Evolutionary conservation across 495 filamentous ascomycete genomes (phyloP), one percentile per base, ranked within the genome.

Genomic region (Pseudevernia furfuracea): DNA sequence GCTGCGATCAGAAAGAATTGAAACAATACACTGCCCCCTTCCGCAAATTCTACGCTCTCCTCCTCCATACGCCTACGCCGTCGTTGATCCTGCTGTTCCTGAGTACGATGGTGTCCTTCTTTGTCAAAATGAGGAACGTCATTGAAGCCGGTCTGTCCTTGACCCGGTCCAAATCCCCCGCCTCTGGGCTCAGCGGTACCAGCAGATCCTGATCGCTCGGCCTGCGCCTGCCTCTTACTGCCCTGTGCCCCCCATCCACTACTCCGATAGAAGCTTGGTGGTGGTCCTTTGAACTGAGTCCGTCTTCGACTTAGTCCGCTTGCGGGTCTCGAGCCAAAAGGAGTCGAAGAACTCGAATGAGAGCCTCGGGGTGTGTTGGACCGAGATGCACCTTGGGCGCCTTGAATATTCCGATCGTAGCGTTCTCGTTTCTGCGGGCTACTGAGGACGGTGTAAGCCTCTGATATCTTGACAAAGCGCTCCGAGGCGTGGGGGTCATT

Each of bases 401-500:
- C 68, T 60, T 67, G 69, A 69, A 85, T 77, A 62, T 92, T 86
- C 60, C 82, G 82, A 79, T 97, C 92, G 80, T 97, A 97, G 68
- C 76, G 74, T 44, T 83, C 76, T 70, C 92, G 91, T 69, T 89
- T 91, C 21, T 82, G 76, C 49, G 85, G 76, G 71, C 86, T 84
- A 58, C 83, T 80, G 53, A 98, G 90, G 52, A 87, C 73, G 58
- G 87, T 80, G 81, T 97, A 97, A 70, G 94, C 93, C 73, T 92
- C 87, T 74, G 83, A 87, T 73, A 98, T 89, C 65, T 82, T 78
- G 76, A 92, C 84, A 83, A 98, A 98, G 73, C 88, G 89, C 41
- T 80, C 71, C 28, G 86, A 77, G 63, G 94, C 89, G 66, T 79
- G 73, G 1, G 89, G 87, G 77, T 96, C 87, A 65, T 77, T 58